These are phyloP conservation scores for Tolypocladium ophioglossoides DNA, from an alignment of 2,329 filamentous ascomycete species.

Conservation along the genomic window DNA sequence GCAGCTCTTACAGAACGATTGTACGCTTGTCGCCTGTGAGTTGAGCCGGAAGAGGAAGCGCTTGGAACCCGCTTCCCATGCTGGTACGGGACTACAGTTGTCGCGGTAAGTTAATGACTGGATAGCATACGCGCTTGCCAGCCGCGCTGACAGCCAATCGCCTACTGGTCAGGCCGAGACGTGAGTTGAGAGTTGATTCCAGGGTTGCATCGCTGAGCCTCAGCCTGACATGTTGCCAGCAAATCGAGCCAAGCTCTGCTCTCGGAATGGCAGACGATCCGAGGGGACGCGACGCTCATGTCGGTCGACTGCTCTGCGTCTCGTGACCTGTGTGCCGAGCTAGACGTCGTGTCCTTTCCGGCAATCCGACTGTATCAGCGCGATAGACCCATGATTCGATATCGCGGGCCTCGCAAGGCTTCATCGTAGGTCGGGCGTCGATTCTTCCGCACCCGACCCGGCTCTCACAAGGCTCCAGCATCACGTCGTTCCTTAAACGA, in stretches of 20 bases:
- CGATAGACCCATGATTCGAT: constrained; percentile 22
- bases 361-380: constrained; percentile 31
- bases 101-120: constrained; percentile 4
- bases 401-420: constrained; percentile 31
- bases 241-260: constrained; percentile 6
- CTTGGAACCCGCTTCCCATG: not conserved
- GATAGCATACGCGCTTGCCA: not conserved
- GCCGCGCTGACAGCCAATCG: not conserved
- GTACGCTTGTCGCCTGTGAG: constrained; percentile 22
- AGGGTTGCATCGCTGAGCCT: not conserved
- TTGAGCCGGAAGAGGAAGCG: not conserved
- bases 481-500: constrained; percentile 18
- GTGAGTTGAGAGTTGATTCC: constrained; percentile 4
- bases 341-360: constrained; percentile 33
- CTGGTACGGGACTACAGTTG: constrained; percentile 2
- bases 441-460: not conserved
- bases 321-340: constrained; percentile 26
- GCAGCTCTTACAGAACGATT: constrained; percentile 7
- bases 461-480: constrained; percentile 11
- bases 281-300: constrained; percentile 9
- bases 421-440: constrained; percentile 16
- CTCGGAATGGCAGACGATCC: constrained; percentile 8
- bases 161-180: constrained; percentile 3
- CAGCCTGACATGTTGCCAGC: not conserved
- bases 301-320: constrained; percentile 30